Conservation (phyloP, 495 filamentous ascomycete genomes). For the Massariosphaeria phaeospora region DNA sequence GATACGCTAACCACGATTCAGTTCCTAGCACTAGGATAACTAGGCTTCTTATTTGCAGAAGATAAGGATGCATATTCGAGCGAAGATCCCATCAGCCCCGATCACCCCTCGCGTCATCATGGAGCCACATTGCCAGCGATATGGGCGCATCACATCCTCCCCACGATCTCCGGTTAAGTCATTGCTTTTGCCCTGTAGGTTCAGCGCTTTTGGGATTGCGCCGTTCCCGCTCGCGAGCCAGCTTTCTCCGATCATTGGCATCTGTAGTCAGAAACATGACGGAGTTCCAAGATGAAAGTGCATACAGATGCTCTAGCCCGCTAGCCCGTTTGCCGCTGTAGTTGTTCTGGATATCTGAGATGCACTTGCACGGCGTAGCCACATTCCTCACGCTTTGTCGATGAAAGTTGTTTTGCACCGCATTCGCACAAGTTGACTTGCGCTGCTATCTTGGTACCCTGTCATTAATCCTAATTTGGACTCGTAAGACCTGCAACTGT, state of each 20-base stretch:
- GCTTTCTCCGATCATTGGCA: constrained; percentile 24
- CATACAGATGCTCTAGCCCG: neutral
- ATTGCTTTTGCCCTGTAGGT: constrained; percentile 5
- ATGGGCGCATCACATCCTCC: neutral
- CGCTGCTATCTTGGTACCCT: constrained; percentile 10
- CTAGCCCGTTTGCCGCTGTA: constrained; percentile 6
- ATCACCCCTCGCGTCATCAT: constrained; percentile 2
- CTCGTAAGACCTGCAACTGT: no score
- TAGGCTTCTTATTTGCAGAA: constrained; percentile 4
- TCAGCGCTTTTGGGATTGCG: no score
- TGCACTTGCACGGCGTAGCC: neutral
- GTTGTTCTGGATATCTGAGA: neutral
- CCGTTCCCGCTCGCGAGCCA: constrained; percentile 9
- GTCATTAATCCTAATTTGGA: neutral
- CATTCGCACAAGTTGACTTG: no score
- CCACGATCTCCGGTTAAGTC: constrained; percentile 3
- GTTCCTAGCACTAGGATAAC: constrained; percentile 2
- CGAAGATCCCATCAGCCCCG: constrained; percentile 4
- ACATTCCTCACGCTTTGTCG: neutral
- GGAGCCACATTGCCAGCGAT: neutral
- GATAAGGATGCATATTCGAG: constrained; percentile 27
- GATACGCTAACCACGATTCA: neutral
- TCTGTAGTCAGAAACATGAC: constrained; percentile 27
- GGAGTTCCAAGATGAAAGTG: constrained; percentile 13
- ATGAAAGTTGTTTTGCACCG: no score